Evolutionary conservation across 108 stramenopile genomes (phyloP), one percentile per base, ranked within the genome.

Genomic region (Nitzschia palea): DNA sequence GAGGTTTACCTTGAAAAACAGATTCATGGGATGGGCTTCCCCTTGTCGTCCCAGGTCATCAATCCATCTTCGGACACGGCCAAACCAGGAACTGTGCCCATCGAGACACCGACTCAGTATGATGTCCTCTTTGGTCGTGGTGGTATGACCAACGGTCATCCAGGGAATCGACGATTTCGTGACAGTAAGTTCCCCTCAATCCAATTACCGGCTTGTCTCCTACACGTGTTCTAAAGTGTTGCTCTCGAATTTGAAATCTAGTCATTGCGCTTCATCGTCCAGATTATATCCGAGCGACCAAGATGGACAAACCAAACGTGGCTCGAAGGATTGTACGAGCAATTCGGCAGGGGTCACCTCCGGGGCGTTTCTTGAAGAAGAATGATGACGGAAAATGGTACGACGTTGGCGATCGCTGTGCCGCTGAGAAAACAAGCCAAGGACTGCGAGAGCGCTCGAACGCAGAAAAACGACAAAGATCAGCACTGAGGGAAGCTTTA

Each of bases 281-380:
- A 17, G 90, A 91, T 55, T 94, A 94, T 60, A 61, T 86, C 33
- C 66, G 67, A 17, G 85, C 90, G 0, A 62, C 71, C 48, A 91
- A 90, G 43, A 78, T 77, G 53, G 88, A 88, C 67, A 94, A 94
- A 62, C 88, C 90, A 25, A 80, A 76, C 26, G 90, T 94, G 17
- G 84, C 93, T 10, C 80, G 81, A 8, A 70, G 84, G 9, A 88
- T 94, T 69, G 87, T 88, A 8, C 74, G 80, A 20, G 86, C 83
- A 20, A 78, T 87, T 34, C 83, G 81, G n/a, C 52, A 61, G 4
- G 82, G 82, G 29, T 68, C 64, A 33, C 85, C 85, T 18, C 78
- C 84, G 0, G 87, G 87, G 4, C 62, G 89, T 2, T 94, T 94
- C 64, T 72, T 94, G 29, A 82, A 77, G 47, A 86, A 86, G 47